These are phyloP conservation scores for Pseudopithomyces maydicus DNA, from an alignment of 2,329 filamentous ascomycete species.

Conservation along the genomic window DNA sequence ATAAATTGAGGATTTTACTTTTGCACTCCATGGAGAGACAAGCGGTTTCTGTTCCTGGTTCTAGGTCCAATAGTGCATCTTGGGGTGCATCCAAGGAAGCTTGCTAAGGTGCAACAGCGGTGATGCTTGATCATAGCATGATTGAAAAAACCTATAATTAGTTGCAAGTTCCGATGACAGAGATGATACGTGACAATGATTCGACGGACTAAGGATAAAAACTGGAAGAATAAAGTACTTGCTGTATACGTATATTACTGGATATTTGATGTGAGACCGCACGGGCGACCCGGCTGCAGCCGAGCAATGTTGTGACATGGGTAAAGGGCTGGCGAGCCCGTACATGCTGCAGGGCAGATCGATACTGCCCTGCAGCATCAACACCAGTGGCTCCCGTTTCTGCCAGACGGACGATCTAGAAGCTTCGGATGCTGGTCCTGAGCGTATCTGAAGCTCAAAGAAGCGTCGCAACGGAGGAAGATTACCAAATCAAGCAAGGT, in stretches of 20 bases:
- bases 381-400: conserved; percentile 14
- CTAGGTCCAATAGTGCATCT: conserved; percentile 28
- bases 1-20: conserved; percentile 21
- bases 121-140: conserved; percentile 25
- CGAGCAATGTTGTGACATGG: conserved; percentile 28
- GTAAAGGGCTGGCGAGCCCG: conserved; percentile 27
- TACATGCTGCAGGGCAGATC: conserved; percentile 23
- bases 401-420: conserved; percentile 21
- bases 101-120: conserved; percentile 10
- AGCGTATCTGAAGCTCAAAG: background rate
- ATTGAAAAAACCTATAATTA: conserved; percentile 29
- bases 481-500: background rate
- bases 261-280: conserved; percentile 34
- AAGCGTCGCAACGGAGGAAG: background rate
- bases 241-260: conserved; percentile 40
- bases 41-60: conserved; percentile 25
- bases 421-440: conserved; percentile 14
- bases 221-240: conserved; percentile 34
- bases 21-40: conserved; percentile 20
- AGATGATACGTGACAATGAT: conserved; percentile 18
- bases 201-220: conserved; percentile 22
- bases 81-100: conserved; percentile 13
- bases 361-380: conserved; percentile 10
- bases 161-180: conserved; percentile 8
- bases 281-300: conserved; percentile 32